Evolutionary conservation across 129 eudicot species (phyloP).

Genomic region (Smallanthus sonchifolius): DNA sequence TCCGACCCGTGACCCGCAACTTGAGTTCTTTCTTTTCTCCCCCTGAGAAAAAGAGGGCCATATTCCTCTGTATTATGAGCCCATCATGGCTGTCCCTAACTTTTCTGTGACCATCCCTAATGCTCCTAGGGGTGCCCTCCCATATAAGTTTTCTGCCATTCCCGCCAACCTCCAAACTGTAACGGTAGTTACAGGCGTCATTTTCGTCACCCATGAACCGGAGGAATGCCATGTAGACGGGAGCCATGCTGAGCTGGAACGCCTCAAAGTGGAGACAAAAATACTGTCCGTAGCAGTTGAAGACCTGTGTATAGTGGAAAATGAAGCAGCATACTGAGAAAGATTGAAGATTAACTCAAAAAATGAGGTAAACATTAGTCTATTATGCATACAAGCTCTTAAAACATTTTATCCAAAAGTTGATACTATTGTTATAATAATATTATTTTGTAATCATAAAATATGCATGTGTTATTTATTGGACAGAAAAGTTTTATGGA

Average conservation of each 20-base stretch:
- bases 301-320: slow-evolving; percentile 42
- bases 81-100: slow-evolving; percentile 92
- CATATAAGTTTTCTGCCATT: slow-evolving; percentile 75
- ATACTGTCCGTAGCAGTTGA: slow-evolving; percentile 78
- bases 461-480: neutral
- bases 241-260: slow-evolving; percentile 76
- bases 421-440: neutral
- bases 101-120: slow-evolving; percentile 75
- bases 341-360: neutral
- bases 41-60: slow-evolving; percentile 90
- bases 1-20: slow-evolving; percentile 79
- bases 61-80: slow-evolving; percentile 72
- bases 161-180: slow-evolving; percentile 85
- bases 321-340: neutral
- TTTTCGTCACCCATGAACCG: slow-evolving; percentile 88
- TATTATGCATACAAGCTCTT: neutral
- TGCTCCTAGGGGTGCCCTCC: slow-evolving; percentile 89
- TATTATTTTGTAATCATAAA: neutral
- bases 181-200: slow-evolving; percentile 67
- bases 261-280: slow-evolving; percentile 84
- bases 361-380: neutral
- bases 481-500: neutral
- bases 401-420: neutral
- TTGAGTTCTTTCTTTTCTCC: slow-evolving; percentile 78
- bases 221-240: slow-evolving; percentile 79